Evolutionary conservation across 345 rosid species (phyloP).

Genomic region (Trapa bicornis): DNA sequence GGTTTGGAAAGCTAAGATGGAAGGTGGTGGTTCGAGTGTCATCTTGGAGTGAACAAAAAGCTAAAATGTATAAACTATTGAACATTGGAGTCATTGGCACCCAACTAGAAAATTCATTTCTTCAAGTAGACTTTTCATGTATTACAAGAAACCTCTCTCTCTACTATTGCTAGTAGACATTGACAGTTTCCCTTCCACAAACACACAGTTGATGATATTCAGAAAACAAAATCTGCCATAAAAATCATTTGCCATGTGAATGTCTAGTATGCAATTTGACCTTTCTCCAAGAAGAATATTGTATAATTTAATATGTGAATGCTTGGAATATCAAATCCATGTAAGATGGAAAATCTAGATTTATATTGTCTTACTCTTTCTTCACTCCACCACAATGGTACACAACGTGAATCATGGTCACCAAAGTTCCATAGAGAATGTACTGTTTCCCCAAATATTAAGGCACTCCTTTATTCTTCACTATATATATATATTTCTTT

Average conservation of each 20-base stretch:
- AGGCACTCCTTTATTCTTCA: neutral
- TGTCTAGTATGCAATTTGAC: too few species aligned
- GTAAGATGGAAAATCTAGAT: too few species aligned
- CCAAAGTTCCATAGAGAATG: constrained; percentile 1
- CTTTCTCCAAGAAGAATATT: too few species aligned
- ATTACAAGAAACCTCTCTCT: constrained; percentile 11
- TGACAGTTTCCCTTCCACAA: neutral
- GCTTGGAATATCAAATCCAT: too few species aligned
- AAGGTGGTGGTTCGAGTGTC: constrained; percentile 45
- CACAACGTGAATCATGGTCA: constrained; percentile 4
- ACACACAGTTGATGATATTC: too few species aligned
- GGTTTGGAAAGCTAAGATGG: constrained; percentile 14
- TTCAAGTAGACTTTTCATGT: constrained; percentile 18
- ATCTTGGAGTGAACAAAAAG: constrained; percentile 58
- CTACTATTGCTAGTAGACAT: neutral
- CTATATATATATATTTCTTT: neutral
- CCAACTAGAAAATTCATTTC: constrained; percentile 14
- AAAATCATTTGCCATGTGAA: too few species aligned
- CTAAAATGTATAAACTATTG: constrained; percentile 9
- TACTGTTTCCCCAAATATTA: neutral
- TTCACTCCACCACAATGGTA: neutral
- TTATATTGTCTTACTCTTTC: neutral
- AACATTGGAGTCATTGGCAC: constrained; percentile 1
- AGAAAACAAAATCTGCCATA: too few species aligned
- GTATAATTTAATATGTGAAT: too few species aligned